These are phyloP conservation scores for Cystobasidium slooffiae DNA, from an alignment of 1,284 basidiomycete genomes.

Conservation along the genomic window DNA sequence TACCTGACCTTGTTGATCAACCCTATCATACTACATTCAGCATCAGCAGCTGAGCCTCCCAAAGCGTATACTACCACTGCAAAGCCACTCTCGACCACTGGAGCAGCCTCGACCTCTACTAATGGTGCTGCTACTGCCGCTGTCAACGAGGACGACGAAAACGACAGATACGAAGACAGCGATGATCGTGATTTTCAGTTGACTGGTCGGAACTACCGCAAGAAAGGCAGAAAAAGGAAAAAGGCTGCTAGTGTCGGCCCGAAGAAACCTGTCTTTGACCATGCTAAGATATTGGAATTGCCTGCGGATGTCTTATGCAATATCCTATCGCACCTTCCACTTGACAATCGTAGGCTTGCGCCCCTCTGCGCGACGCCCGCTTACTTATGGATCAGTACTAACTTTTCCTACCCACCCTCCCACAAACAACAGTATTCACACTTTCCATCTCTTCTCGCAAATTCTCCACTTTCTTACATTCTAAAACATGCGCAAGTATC, in stretches of 20 bases:
- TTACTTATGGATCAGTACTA: neutral
- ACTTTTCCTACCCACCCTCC: neutral
- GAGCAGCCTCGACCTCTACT: neutral
- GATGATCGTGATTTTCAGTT: neutral
- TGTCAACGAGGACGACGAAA: neutral
- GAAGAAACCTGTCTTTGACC: conserved; percentile 19
- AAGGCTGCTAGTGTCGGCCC: neutral
- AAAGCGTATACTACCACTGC: neutral
- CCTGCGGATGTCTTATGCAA: conserved; percentile 7
- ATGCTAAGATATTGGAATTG: conserved; percentile 6
- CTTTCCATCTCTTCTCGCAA: conserved; percentile 9
- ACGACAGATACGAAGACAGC: no score
- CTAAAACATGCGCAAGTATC: conserved; percentile 5
- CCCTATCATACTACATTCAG: neutral
- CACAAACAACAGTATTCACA: neutral
- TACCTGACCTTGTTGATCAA: neutral
- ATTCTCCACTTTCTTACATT: neutral
- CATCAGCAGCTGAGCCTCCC: neutral
- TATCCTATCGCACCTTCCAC: conserved; percentile 11
- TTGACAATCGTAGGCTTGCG: neutral
- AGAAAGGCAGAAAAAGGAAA: conserved; percentile 4
- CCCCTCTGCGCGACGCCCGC: neutral
- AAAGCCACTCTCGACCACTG: neutral
- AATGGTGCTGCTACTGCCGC: neutral
- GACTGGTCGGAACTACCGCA: conserved; percentile 1